Percentiles rank a stretch among this genome's conserved stretches.
Evolutionary conservation across 2,329 filamentous ascomycete genomes (phyloP).

Genomic region (Scopulariopsis brevicaulis): DNA sequence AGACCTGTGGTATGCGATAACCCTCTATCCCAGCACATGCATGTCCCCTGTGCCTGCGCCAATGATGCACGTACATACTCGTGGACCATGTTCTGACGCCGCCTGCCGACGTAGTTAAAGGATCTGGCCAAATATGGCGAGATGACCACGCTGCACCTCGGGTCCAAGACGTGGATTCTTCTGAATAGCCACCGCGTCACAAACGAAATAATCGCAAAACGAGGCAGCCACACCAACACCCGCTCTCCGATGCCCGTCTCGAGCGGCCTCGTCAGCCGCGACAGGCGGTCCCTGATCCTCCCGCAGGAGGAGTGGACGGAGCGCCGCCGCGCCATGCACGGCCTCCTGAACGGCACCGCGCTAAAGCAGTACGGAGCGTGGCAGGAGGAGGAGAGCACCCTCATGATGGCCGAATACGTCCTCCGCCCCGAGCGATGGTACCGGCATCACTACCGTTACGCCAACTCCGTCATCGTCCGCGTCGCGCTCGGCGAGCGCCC

Average conservation of each 20-base stretch:
- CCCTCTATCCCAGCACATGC: too few relatives aligned
- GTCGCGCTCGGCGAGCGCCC: constrained; percentile 21
- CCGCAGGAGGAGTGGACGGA: constrained; percentile 21
- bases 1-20: too few relatives aligned
- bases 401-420: constrained; percentile 17
- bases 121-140: constrained; percentile 12
- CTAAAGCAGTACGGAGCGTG: constrained; percentile 18
- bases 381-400: constrained; percentile 22
- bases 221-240: constrained; percentile 20
- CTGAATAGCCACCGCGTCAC: constrained; percentile 27
- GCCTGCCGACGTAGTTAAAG: neutral
- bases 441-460: constrained; percentile 26
- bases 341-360: constrained; percentile 20
- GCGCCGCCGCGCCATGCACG: constrained; percentile 24
- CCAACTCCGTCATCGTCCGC: constrained; percentile 22
- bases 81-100: neutral
- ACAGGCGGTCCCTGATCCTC: constrained; percentile 19
- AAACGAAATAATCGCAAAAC: constrained; percentile 22
- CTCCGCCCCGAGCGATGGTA: constrained; percentile 22
- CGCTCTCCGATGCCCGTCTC: constrained; percentile 12
- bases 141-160: constrained; percentile 15
- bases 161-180: constrained; percentile 26
- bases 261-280: constrained; percentile 21
- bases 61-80: too few relatives aligned
- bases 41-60: too few relatives aligned